phyloP scores from a whole-genome alignment of 2,329 filamentous ascomycete genomes.

The Cercospora sp. region DNA sequence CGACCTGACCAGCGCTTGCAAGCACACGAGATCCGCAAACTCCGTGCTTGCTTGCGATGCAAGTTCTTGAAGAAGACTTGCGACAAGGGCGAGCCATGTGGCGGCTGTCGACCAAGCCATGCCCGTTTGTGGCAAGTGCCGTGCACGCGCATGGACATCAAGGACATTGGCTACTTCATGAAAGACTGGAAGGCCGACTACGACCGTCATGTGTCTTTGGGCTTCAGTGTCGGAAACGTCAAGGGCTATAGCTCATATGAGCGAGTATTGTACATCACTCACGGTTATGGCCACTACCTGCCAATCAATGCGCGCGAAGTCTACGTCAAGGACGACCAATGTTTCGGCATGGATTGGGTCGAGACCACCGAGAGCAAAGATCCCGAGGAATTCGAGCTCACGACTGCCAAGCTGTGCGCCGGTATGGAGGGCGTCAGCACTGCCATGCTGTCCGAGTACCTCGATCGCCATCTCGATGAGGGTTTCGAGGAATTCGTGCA shows the following conservation, averaged over 20 bases:
- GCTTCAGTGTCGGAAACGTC: slow-evolving; percentile 91
- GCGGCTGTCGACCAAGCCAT: slow-evolving; percentile 92
- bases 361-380: slow-evolving; percentile 68
- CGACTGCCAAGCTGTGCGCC: slow-evolving; percentile 84
- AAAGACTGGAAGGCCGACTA: slow-evolving; percentile 99
- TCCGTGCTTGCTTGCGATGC: slow-evolving; percentile 89
- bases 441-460: slow-evolving; percentile 81
- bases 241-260: slow-evolving; percentile 72
- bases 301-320: slow-evolving; percentile 94
- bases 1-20: slow-evolving; percentile 93
- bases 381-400: slow-evolving; percentile 78
- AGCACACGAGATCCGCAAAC: slow-evolving; percentile 92
- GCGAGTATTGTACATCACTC: slow-evolving; percentile 83
- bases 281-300: slow-evolving; percentile 90
- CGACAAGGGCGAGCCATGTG: slow-evolving; percentile 94
- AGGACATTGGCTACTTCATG: slow-evolving; percentile 98
- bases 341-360: slow-evolving; percentile 91
- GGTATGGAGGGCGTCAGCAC: slow-evolving; percentile 84
- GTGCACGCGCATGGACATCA: slow-evolving; percentile 97
- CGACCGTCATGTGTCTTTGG: slow-evolving; percentile 81
- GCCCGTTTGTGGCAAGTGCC: slow-evolving; percentile 96
- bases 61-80: slow-evolving; percentile 99
- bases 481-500: slow-evolving; percentile 93
- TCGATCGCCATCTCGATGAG: slow-evolving; percentile 90
- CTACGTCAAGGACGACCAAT: slow-evolving; percentile 86